Conservation (phyloP, 2,329 filamentous ascomycete species). For the Hortaea werneckii region DNA sequence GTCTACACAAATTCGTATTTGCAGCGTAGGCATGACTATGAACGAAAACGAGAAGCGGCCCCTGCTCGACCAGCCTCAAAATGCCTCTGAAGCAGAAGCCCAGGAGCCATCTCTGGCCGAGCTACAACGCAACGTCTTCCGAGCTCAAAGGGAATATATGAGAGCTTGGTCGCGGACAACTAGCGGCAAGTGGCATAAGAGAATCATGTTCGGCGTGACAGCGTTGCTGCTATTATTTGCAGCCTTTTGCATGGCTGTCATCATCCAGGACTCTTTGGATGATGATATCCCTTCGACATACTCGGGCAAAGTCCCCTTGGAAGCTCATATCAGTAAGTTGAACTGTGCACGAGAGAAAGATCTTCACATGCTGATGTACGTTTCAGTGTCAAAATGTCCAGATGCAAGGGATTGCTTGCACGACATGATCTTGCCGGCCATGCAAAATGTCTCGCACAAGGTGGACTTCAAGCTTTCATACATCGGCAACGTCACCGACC, state of each 20-base stretch:
- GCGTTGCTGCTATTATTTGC: conserved; percentile 17
- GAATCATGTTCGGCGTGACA: conserved; percentile 22
- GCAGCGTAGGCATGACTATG: conserved; percentile 4
- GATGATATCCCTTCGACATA: conserved; percentile 14
- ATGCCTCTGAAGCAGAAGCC: background rate
- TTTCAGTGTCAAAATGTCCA: conserved; percentile 73
- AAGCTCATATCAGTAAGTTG: conserved; percentile 66
- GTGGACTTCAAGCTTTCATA: conserved; percentile 87
- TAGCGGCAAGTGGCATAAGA: conserved; percentile 20
- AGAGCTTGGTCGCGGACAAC: conserved; percentile 23
- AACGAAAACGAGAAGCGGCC: conserved; percentile 19
- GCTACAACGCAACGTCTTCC: conserved; percentile 20
- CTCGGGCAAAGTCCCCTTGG: conserved; percentile 55
- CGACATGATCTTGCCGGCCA: conserved; percentile 71
- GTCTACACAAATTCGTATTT: background rate
- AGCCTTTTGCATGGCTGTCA: conserved; percentile 16
- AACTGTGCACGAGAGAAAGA: conserved; percentile 43
- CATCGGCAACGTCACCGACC: conserved; percentile 64
- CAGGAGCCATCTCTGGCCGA: conserved; percentile 18
- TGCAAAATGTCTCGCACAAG: conserved; percentile 71
- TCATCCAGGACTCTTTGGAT: conserved; percentile 14
- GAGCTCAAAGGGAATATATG: conserved; percentile 24
- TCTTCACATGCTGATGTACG: background rate
- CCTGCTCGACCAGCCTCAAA: conserved; percentile 8
- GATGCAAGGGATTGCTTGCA: conserved; percentile 78